Conservation (phyloP, 768 basidiomycete genomes). For the Lactarius hatsudake region DNA sequence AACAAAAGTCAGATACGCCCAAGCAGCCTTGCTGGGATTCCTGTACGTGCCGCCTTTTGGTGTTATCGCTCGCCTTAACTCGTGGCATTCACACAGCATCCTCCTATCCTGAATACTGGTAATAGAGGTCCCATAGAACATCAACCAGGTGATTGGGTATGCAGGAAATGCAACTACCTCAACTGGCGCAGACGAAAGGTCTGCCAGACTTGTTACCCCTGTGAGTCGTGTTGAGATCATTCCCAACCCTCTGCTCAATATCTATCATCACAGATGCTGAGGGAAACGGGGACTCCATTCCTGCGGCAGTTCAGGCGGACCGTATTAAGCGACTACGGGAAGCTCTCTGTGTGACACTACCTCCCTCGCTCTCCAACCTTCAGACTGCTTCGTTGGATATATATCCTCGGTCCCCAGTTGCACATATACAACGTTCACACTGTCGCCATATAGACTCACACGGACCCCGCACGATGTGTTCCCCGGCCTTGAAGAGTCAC, state of each 20-base stretch:
- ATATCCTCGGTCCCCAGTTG: slow-evolving; percentile 1
- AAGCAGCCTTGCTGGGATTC: slow-evolving; percentile 48
- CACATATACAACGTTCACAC: slow-evolving; percentile 3
- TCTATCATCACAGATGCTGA: slow-evolving; percentile 59
- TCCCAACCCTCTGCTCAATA: slow-evolving; percentile 9
- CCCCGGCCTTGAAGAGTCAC: background rate
- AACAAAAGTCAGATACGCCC: slow-evolving; percentile 73
- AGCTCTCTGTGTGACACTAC: slow-evolving; percentile 44
- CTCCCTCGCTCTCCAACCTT: slow-evolving; percentile 6
- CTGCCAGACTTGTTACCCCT: slow-evolving; percentile 85
- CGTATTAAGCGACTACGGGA: slow-evolving; percentile 77
- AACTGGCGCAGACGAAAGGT: slow-evolving; percentile 88
- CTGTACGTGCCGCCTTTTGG: slow-evolving; percentile 40
- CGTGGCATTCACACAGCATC: slow-evolving; percentile 48
- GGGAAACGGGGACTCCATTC: slow-evolving; percentile 85
- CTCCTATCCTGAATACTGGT: slow-evolving; percentile 85
- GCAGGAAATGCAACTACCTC: slow-evolving; percentile 79
- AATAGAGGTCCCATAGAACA: slow-evolving; percentile 87
- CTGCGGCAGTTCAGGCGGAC: slow-evolving; percentile 79
- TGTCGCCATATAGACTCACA: slow-evolving; percentile 5
- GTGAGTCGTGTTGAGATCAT: slow-evolving; percentile 41
- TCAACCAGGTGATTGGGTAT: slow-evolving; percentile 59
- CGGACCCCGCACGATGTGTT: slow-evolving; percentile 1
- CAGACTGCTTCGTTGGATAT: slow-evolving; percentile 3
- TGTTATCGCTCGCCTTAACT: slow-evolving; percentile 19